A percentile compares a stretch with the other conserved stretches of the same genome.
Conservation (phyloP, 2,329 filamentous ascomycete genomes). For the Aureobasidium sp. region DNA sequence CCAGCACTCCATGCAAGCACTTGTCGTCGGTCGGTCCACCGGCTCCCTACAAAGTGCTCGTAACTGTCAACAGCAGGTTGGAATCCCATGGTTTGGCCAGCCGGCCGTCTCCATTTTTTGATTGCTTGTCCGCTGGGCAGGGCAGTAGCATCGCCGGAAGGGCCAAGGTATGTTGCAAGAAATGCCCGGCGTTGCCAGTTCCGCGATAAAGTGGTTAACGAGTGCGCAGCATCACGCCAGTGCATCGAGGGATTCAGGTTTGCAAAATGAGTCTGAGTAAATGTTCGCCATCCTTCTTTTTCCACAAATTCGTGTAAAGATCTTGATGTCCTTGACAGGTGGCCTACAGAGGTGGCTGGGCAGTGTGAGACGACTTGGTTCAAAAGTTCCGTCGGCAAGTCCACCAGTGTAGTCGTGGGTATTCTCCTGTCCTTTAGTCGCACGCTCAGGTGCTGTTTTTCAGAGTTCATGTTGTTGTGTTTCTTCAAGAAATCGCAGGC, state of each 20-base stretch:
- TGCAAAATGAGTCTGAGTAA: slow-evolving; percentile 44
- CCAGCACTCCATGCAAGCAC: slow-evolving; percentile 55
- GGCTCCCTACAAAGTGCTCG: slow-evolving; percentile 41
- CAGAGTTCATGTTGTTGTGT: background rate
- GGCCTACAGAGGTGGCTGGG: slow-evolving; percentile 38
- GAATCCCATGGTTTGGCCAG: slow-evolving; percentile 52
- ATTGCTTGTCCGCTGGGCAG: slow-evolving; percentile 27
- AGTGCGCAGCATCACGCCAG: slow-evolving; percentile 46
- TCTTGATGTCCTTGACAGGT: slow-evolving; percentile 41
- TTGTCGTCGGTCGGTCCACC: slow-evolving; percentile 46
- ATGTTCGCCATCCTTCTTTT: slow-evolving; percentile 43
- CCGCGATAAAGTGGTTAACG: slow-evolving; percentile 49
- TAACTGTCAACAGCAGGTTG: slow-evolving; percentile 53
- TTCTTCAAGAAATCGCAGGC: background rate
- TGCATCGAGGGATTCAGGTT: slow-evolving; percentile 35
- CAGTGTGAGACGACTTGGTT: slow-evolving; percentile 34
- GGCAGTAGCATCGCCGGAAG: slow-evolving; percentile 29
- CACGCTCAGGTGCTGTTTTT: background rate
- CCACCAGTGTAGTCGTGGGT: slow-evolving; percentile 22
- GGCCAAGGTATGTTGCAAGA: slow-evolving; percentile 47
- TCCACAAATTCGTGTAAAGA: slow-evolving; percentile 40
- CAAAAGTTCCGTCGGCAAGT: slow-evolving; percentile 35
- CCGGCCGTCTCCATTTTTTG: slow-evolving; percentile 35
- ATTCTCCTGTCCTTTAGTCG: background rate
- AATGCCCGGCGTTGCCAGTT: slow-evolving; percentile 53